Evolutionary conservation across 208 protist species (phyloP), one percentile per base, ranked within the genome.

Genomic region (Leishmania braziliensis): DNA sequence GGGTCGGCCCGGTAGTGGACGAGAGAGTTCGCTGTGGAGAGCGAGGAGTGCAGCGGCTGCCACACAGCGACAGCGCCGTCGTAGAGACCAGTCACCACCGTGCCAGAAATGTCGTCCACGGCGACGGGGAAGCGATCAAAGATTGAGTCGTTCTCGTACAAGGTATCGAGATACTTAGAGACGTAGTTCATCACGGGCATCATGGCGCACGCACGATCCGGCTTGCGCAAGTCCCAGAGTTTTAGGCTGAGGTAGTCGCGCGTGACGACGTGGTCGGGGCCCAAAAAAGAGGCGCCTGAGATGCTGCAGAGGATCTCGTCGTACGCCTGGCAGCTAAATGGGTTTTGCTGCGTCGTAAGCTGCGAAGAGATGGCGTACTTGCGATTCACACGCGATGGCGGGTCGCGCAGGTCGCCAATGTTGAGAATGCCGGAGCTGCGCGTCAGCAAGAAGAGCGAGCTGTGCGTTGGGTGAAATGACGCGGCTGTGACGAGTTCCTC

Each of bases 171-270:
- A 79, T 95, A 93, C 46, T 86, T 85, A 23, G 85, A 65, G 46
- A 95, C 86, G 81, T 96, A 95, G 60, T 86, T 82, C 90, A 96
- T 95, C 18, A 96, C 92, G 56, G 90, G 88, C 39, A 89, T 89
- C 83, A 88, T 89, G 16, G 87, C 84, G 69, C 83, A 96, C 23
- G 92, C 89, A 50, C 80, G 78, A 68, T 88, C 81, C 0, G 92
- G 84, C 80, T 89, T 89, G 26, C 95, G 93, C 58, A 96, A 63
- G 65, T 98, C 95, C 93, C 95, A 98, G 29, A 98, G 83, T 86
- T 96, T 96, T 26, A 98, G 83, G 43, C 92, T 95, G 14, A 95
- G 78, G 84, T 96, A 96, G 80, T 98, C 95, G 56, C 95, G 93
- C 14, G 93, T 95, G 54, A 98, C 87, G 69, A 98, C 86, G 84